Evolutionary conservation across 2,329 filamentous ascomycete genomes (phyloP).

Genomic region (Aspergillus carbonarius): DNA sequence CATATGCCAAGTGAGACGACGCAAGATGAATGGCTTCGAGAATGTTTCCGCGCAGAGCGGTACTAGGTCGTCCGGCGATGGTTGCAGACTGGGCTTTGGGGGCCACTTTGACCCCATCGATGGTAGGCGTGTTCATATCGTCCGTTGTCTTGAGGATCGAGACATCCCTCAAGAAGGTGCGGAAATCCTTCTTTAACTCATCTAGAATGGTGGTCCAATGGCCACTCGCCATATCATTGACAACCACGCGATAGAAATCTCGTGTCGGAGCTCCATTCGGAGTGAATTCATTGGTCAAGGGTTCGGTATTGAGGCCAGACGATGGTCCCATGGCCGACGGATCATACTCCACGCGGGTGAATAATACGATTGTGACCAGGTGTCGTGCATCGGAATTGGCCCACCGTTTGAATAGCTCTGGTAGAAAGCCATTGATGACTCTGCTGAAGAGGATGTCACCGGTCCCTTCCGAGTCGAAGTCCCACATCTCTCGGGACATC

Average conservation of each 20-base stretch:
- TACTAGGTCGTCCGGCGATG: conserved; percentile 75
- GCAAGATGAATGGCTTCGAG: conserved; percentile 94
- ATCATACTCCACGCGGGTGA: conserved; percentile 87
- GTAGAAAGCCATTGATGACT: conserved; percentile 91
- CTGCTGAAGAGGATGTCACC: conserved; percentile 98
- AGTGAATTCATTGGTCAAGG: conserved; percentile 27
- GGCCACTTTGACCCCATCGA: conserved; percentile 25
- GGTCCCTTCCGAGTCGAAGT: conserved; percentile 90
- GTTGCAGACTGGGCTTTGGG: conserved; percentile 32
- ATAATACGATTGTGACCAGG: conserved; percentile 90
- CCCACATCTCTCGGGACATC: conserved; percentile 99
- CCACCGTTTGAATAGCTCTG: conserved; percentile 95
- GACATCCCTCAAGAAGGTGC: conserved; percentile 82
- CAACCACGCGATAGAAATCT: conserved; percentile 95
- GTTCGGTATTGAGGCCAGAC: conserved; percentile 47
- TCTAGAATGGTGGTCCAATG: conserved; percentile 94
- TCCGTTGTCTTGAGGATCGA: conserved; percentile 45
- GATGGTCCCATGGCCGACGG: conserved; percentile 59
- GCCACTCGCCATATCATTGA: conserved; percentile 90
- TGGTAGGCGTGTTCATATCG: conserved; percentile 27
- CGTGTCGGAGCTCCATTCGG: conserved; percentile 43
- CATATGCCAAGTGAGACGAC: conserved; percentile 80
- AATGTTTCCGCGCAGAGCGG: conserved; percentile 86
- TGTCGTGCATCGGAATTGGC: conserved; percentile 81
- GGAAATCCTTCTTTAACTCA: conserved; percentile 87